Percentiles rank a stretch among this genome's conserved stretches.
Conservation (phyloP, 1,284 basidiomycete species). For the Tranzscheliella williamsii region DNA sequence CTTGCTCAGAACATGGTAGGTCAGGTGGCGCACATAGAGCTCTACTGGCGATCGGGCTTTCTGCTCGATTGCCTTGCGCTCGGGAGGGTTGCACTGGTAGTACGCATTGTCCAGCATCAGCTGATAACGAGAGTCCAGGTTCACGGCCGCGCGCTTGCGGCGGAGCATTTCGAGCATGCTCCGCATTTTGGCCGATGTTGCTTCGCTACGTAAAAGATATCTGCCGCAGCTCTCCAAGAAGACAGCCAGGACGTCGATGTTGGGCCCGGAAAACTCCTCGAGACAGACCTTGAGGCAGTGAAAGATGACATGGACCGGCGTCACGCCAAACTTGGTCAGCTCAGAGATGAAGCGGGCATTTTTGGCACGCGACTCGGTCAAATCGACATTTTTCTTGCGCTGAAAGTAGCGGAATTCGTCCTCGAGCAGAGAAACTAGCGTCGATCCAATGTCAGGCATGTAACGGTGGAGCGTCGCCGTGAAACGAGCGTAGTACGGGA, state of each 20-base stretch:
- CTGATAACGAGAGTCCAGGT: slow-evolving; percentile 86
- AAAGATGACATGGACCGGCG: slow-evolving; percentile 86
- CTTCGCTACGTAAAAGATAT: slow-evolving; percentile 83
- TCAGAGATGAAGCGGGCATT: slow-evolving; percentile 87
- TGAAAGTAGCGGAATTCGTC: slow-evolving; percentile 97
- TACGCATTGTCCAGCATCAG: slow-evolving; percentile 96
- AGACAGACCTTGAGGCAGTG: slow-evolving; percentile 96
- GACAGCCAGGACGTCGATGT: slow-evolving; percentile 89
- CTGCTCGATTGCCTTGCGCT: slow-evolving; percentile 79
- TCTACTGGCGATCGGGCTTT: slow-evolving; percentile 87
- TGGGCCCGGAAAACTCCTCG: slow-evolving; percentile 88
- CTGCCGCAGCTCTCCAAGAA: slow-evolving; percentile 92
- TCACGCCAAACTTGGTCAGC: slow-evolving; percentile 92
- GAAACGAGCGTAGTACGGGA: slow-evolving; percentile 90
- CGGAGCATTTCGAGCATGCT: slow-evolving; percentile 85
- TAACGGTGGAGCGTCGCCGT: slow-evolving; percentile 85
- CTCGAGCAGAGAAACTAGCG: slow-evolving; percentile 80
- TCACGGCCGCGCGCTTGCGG: slow-evolving; percentile 86
- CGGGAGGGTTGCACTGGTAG: slow-evolving; percentile 98
- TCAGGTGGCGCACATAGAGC: slow-evolving; percentile 86
- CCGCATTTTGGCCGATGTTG: slow-evolving; percentile 75
- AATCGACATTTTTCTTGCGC: slow-evolving; percentile 85
- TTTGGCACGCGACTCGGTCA: slow-evolving; percentile 82
- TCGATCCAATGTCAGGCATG: slow-evolving; percentile 88
- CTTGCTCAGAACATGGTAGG: slow-evolving; percentile 87